Percentiles rank a stretch among this genome's conserved stretches.
Evolutionary conservation across 2,329 filamentous ascomycete genomes (phyloP).

Genomic region (Monosporascus sp.): DNA sequence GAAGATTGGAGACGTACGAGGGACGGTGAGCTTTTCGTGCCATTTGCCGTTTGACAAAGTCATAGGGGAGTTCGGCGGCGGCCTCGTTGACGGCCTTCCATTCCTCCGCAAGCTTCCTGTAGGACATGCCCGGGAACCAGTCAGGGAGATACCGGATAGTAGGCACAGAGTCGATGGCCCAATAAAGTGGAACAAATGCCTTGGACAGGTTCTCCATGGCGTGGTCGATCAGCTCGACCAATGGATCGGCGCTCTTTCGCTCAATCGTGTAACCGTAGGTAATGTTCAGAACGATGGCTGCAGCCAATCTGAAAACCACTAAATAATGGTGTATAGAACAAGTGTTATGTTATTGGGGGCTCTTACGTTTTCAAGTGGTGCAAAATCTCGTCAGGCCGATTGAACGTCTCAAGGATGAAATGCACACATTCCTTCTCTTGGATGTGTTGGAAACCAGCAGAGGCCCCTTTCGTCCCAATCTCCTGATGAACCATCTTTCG

Average conservation of each 20-base stretch:
- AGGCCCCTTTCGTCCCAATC: background rate
- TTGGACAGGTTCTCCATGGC: conserved; percentile 17
- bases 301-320: conserved; percentile 20
- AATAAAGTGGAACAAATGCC: conserved; percentile 18
- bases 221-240: conserved; percentile 13
- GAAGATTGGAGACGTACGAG: conserved; percentile 12
- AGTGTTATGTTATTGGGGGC: too few relatives aligned
- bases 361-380: background rate
- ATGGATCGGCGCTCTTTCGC: conserved; percentile 13
- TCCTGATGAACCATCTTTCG: background rate
- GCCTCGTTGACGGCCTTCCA: conserved; percentile 9
- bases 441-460: conserved; percentile 26
- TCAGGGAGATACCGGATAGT: conserved; percentile 12
- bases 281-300: conserved; percentile 20
- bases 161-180: background rate
- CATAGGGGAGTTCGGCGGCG: conserved; percentile 11
- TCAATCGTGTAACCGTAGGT: conserved; percentile 24
- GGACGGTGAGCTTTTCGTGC: conserved; percentile 4
- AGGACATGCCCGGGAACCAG: conserved; percentile 22
- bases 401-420: background rate
- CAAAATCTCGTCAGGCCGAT: background rate
- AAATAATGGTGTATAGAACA: conserved; percentile 15
- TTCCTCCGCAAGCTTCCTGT: conserved; percentile 13
- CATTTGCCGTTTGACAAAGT: conserved; percentile 16
- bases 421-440: background rate